Evolutionary conservation across 257 asterid species (phyloP).

Genomic region (Vinca minor): DNA sequence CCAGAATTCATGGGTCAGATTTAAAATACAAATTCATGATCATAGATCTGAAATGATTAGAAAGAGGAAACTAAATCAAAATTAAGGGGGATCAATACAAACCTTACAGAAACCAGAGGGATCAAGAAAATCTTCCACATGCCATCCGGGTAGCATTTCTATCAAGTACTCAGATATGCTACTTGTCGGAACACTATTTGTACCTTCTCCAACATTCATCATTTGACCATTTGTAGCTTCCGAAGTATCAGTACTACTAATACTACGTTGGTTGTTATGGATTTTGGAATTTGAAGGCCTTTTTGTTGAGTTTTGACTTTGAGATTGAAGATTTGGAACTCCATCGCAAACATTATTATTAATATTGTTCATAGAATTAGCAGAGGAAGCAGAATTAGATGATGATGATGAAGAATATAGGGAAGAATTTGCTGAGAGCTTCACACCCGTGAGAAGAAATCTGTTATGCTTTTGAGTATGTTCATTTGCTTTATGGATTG

Average conservation of each 20-base stretch:
- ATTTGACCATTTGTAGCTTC: constrained; percentile 19
- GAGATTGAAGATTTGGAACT: constrained; percentile 28
- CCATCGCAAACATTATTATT: too few species aligned
- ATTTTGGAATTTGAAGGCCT: too few species aligned
- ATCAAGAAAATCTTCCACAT: constrained; percentile 73
- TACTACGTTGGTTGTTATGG: constrained; percentile 8
- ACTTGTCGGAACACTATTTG: constrained; percentile 28
- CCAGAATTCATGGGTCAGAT: too few species aligned
- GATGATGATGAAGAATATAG: constrained; percentile 33
- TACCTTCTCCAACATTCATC: too few species aligned
- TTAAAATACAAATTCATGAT: too few species aligned
- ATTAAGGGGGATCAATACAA: constrained; percentile 15
- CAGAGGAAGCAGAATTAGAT: constrained; percentile 18
- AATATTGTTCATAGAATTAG: constrained; percentile 8
- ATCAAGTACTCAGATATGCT: constrained; percentile 77
- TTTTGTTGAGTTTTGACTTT: too few species aligned
- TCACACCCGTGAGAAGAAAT: constrained; percentile 68
- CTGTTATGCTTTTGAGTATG: constrained; percentile 70
- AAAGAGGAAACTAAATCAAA: too few species aligned
- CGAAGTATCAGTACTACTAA: constrained; percentile 6
- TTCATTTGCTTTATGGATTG: constrained; percentile 68
- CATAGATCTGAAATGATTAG: too few species aligned
- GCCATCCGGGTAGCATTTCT: constrained; percentile 88
- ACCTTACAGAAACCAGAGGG: constrained; percentile 59
- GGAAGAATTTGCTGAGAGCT: constrained; percentile 44